A percentile compares a stretch with the other conserved stretches of the same genome.
These are phyloP conservation scores for Pontederia paniculata DNA, from an alignment of 176 grass and related monocot genomes.

Conservation along the genomic window DNA sequence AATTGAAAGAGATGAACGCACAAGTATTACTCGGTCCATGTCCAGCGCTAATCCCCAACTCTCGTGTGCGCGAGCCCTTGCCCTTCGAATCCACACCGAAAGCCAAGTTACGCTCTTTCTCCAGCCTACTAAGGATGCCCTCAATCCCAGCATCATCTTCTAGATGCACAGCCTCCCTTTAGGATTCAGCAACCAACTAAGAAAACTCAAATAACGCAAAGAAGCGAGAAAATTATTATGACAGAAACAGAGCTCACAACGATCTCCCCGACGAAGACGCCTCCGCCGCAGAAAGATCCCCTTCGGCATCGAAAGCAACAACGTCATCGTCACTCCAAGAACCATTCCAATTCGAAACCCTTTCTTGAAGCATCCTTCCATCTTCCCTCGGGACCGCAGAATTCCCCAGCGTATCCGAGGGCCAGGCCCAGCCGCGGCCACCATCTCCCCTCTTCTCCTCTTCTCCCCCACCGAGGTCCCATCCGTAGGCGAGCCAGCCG, in stretches of 20 bases:
- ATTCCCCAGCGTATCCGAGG: not conserved
- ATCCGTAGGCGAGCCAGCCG: constrained; percentile 74
- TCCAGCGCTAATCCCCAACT: not conserved
- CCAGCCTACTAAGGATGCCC: constrained; percentile 41
- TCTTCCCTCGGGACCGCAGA: not conserved
- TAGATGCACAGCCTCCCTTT: constrained; percentile 20
- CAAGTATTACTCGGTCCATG: constrained; percentile 20
- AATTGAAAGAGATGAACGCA: constrained; percentile 13
- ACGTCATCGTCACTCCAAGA: not conserved
- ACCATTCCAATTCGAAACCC: not conserved
- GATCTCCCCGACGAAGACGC: constrained; percentile 34
- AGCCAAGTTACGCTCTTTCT: constrained; percentile 29
- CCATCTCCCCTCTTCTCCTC: not conserved
- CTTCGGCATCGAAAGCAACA: not conserved
- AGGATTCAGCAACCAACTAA: constrained; percentile 1
- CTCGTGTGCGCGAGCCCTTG: not conserved
- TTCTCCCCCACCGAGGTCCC: constrained; percentile 25
- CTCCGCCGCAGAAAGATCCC: not conserved
- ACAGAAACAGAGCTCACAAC: constrained; percentile 21
- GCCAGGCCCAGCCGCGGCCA: not conserved
- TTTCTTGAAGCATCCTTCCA: not conserved
- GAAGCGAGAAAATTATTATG: not conserved
- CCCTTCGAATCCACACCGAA: not conserved
- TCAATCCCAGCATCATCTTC: constrained; percentile 23
- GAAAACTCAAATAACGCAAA: not conserved